Percentiles rank a stretch among this genome's conserved stretches.
Conservation (phyloP, 176 grass and related monocot genomes). For the Coix lacrymajobi region DNA sequence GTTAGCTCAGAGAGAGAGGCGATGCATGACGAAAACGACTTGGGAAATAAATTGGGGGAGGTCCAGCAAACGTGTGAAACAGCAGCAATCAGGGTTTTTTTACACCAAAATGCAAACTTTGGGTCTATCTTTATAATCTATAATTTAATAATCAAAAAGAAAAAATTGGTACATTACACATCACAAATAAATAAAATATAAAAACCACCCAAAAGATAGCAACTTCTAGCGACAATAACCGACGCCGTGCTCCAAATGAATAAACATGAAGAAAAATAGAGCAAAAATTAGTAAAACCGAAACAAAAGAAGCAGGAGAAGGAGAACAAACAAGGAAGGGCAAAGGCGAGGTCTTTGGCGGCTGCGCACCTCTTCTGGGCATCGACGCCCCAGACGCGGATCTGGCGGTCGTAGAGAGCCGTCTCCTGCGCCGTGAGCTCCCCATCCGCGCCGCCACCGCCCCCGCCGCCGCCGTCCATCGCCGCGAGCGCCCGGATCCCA, state of each 20-base stretch:
- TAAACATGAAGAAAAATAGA: neutral
- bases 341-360: neutral
- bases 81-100: neutral
- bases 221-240: neutral
- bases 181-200: neutral
- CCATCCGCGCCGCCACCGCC: slow-evolving; percentile 30
- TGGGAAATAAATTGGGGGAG: neutral
- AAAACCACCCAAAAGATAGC: neutral
- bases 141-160: neutral
- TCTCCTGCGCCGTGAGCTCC: slow-evolving; percentile 88
- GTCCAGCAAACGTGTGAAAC: neutral
- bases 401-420: slow-evolving; percentile 96
- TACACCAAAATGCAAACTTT: neutral
- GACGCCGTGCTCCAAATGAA: neutral
- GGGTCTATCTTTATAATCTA: neutral
- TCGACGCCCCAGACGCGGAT: slow-evolving; percentile 97
- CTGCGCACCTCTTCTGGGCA: slow-evolving; percentile 81
- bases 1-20: neutral
- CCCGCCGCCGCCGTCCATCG: slow-evolving; percentile 28
- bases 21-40: neutral
- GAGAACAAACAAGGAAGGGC: neutral
- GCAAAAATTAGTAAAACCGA: neutral
- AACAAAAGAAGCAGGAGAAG: neutral
- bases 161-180: neutral
- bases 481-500: slow-evolving; percentile 8